Evolutionary conservation across 2,329 filamentous ascomycete genomes (phyloP).

Genomic region (Sclerotinia borealis): DNA sequence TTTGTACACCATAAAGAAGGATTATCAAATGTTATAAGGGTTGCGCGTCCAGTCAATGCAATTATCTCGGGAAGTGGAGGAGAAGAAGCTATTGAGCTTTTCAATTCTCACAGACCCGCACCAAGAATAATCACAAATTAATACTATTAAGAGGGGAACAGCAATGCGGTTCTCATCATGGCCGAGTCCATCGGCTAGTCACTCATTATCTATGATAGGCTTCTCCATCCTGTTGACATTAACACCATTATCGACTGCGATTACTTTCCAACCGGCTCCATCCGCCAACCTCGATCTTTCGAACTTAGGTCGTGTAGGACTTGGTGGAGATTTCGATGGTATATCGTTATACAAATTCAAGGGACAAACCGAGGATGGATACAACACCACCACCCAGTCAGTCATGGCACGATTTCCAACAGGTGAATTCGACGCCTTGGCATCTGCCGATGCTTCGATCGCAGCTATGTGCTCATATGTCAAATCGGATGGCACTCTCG

Average conservation of each 20-base stretch:
- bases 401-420: conserved; percentile 80
- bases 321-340: conserved; percentile 84
- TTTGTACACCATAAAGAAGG: background rate
- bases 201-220: conserved; percentile 34
- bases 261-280: conserved; percentile 57
- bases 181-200: conserved; percentile 26
- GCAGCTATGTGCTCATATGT: conserved; percentile 80
- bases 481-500: conserved; percentile 56
- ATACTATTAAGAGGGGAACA: conserved; percentile 18
- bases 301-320: conserved; percentile 72
- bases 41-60: conserved; percentile 10
- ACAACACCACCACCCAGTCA: conserved; percentile 67
- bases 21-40: conserved; percentile 14
- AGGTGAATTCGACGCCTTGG: conserved; percentile 69
- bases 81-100: conserved; percentile 18
- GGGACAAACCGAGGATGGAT: conserved; percentile 65
- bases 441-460: conserved; percentile 77
- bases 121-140: conserved; percentile 14
- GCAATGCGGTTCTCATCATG: conserved; percentile 32
- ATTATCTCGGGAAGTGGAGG: conserved; percentile 13
- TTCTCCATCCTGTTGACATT: conserved; percentile 37
- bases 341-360: conserved; percentile 85
- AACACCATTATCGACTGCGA: conserved; percentile 41
- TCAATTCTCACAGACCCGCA: conserved; percentile 13
- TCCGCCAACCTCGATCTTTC: conserved; percentile 71